Percentiles rank a stretch among this genome's conserved stretches.
phyloP scores from a whole-genome alignment of 192 early-diverging fungal genomes.

The Gaertneriomyces sp. region DNA sequence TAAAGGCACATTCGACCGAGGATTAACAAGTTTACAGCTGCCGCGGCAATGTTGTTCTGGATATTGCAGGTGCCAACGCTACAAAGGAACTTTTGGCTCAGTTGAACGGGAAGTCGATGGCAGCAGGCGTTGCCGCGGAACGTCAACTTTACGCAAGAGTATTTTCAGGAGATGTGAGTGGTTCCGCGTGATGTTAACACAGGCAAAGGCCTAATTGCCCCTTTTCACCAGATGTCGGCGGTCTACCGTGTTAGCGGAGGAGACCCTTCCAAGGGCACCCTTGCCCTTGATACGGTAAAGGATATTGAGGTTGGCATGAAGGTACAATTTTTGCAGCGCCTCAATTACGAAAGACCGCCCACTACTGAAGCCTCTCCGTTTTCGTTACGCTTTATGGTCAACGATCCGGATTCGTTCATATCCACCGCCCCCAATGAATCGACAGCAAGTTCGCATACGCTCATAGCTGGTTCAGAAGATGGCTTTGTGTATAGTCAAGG shows the following conservation, averaged over 20 bases:
- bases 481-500: slow-evolving; percentile 5
- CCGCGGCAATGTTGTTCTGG: slow-evolving; percentile 39
- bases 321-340: slow-evolving; percentile 11
- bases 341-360: not conserved
- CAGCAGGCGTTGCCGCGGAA: slow-evolving; percentile 17
- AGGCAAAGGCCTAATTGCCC: too few species aligned
- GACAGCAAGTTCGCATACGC: not conserved
- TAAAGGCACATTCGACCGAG: not conserved
- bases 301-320: slow-evolving; percentile 34
- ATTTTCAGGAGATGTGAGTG: slow-evolving; percentile 6
- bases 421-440: too few species aligned
- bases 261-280: slow-evolving; percentile 38
- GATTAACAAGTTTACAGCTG: slow-evolving; percentile 10
- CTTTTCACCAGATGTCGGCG: slow-evolving; percentile 9
- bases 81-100: slow-evolving; percentile 21
- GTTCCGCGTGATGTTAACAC: too few species aligned
- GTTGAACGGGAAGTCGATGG: slow-evolving; percentile 17
- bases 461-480: slow-evolving; percentile 6
- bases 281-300: slow-evolving; percentile 38
- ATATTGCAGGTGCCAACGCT: slow-evolving; percentile 29
- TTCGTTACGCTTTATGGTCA: not conserved
- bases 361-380: not conserved
- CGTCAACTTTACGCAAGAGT: slow-evolving; percentile 28
- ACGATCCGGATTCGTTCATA: not conserved
- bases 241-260: slow-evolving; percentile 39